Base-by-base conservation (phyloP, 2,329 filamentous ascomycete genomes). In the Clarireedia homoeocarpa region DNA sequence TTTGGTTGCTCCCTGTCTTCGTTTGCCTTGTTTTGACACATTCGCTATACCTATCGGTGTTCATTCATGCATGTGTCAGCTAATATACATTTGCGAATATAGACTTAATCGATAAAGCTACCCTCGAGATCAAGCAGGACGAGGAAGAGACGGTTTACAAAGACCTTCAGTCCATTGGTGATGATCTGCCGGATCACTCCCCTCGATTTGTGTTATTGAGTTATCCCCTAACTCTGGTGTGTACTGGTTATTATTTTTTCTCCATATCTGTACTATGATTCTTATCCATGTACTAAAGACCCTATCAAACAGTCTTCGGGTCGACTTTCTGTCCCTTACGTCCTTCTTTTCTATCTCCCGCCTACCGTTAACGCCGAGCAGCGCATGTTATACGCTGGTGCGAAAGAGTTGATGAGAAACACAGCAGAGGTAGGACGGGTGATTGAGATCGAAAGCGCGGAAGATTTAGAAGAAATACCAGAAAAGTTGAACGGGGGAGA, bases 351-450 rank as follows among this genome's bases (percentile, higher is more conserved):
- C 77, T 97, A 96, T 74, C 83, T 97, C 23, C 94, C 94, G 6
- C 87, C 86, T 51, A 96, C 92, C 49, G 94, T 89, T 74, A 96
- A 95, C 71, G 83, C 80, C 63, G 88, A 91, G 68, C 77, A 88
- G 68, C 84, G 89, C 64, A 97, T 97, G 94, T 76, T 94, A 69
- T 99, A 97, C 71, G 94, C 94, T 30, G 88, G 91, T 40, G 94
- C 94, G 45, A 96, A 96, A 73, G 94, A 99, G 75, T 74, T 97
- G 71, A 91, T 97, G 86, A 84, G 91, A 62, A 95, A 89, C 69
- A 95, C 89, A 54, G 89, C 89, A 58, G 91, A 96, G 74, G 91
- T 91, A n/a, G 86, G 87, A 53, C 83, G 82, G 63, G 86, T 97
- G 26, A 82, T 99, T 60, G 92, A 97, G 71, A 83, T 97, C 49